Conservation (phyloP, 179 eudicot genomes). For the Silene noctiflora region DNA sequence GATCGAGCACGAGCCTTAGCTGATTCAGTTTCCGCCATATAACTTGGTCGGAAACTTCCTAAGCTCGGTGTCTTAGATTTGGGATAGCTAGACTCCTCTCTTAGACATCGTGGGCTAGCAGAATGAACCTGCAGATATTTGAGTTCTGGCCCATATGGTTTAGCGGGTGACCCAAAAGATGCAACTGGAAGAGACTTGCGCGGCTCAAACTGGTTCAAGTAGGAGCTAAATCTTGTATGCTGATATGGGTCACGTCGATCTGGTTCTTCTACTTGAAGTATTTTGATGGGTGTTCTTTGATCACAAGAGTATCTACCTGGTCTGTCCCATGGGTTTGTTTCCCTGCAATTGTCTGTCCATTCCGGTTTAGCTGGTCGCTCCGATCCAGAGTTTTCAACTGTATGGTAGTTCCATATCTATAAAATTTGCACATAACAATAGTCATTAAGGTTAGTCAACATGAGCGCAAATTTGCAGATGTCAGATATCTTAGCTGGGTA, state of each 20-base stretch:
- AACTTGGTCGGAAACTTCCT: slow-evolving; percentile 30
- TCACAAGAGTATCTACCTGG: slow-evolving; percentile 41
- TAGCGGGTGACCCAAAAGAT: slow-evolving; percentile 21
- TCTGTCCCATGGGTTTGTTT: slow-evolving; percentile 23
- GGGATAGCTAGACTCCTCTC: slow-evolving; percentile 19
- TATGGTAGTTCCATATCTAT: slow-evolving; percentile 35
- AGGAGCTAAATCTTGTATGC: slow-evolving; percentile 11
- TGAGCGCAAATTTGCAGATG: background rate
- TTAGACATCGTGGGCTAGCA: slow-evolving; percentile 30
- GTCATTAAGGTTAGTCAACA: background rate
- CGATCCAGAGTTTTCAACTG: slow-evolving; percentile 19
- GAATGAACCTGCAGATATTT: slow-evolving; percentile 26
- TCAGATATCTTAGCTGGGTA: background rate
- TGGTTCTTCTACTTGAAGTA: slow-evolving; percentile 22
- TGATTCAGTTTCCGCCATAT: slow-evolving; percentile 40
- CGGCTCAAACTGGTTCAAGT: slow-evolving; percentile 12
- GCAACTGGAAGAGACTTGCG: slow-evolving; percentile 6
- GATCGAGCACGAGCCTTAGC: slow-evolving; percentile 39
- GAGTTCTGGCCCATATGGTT: slow-evolving; percentile 22
- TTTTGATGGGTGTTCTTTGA: slow-evolving; percentile 29
- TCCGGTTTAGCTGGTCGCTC: background rate
- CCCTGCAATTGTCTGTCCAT: slow-evolving; percentile 17
- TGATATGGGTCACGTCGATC: slow-evolving; percentile 18
- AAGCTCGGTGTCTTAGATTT: slow-evolving; percentile 31
- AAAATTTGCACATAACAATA: background rate